Evolutionary conservation across 1,139 yeast species (phyloP).

Genomic region (Fermentozyma sake): DNA sequence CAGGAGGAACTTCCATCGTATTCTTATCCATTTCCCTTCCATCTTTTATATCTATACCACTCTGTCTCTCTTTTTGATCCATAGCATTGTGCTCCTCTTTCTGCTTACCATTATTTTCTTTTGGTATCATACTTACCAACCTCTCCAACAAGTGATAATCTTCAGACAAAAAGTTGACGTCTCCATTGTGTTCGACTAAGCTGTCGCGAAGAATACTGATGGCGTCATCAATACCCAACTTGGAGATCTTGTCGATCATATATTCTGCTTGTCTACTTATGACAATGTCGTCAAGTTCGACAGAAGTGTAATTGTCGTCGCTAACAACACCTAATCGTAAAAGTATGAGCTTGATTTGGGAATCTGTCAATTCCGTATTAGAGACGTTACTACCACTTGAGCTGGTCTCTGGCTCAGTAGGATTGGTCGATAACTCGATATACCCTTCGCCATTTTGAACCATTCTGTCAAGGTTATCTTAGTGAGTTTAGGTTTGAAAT

Average conservation of each 20-base stretch:
- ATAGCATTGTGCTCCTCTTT: conserved; percentile 6
- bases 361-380: conserved; percentile 10
- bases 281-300: conserved; percentile 11
- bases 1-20: too few species aligned
- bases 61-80: too few species aligned
- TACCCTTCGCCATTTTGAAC: conserved; percentile 5
- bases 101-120: conserved; percentile 7
- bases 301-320: conserved; percentile 19
- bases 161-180: conserved; percentile 36
- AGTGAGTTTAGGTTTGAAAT: neutral
- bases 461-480: neutral
- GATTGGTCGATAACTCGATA: conserved; percentile 10
- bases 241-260: conserved; percentile 27
- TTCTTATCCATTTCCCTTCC: too few species aligned
- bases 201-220: conserved; percentile 32
- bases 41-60: too few species aligned
- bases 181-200: conserved; percentile 37
- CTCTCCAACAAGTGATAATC: conserved; percentile 34
- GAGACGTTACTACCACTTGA: neutral
- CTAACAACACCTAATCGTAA: conserved; percentile 28
- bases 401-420: conserved; percentile 2
- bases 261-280: conserved; percentile 20
- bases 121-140: conserved; percentile 22
- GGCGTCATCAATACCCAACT: conserved; percentile 21
- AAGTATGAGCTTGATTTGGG: conserved; percentile 25